phyloP scores from a whole-genome alignment of 768 basidiomycete genomes.

The Suillus spraguei region DNA sequence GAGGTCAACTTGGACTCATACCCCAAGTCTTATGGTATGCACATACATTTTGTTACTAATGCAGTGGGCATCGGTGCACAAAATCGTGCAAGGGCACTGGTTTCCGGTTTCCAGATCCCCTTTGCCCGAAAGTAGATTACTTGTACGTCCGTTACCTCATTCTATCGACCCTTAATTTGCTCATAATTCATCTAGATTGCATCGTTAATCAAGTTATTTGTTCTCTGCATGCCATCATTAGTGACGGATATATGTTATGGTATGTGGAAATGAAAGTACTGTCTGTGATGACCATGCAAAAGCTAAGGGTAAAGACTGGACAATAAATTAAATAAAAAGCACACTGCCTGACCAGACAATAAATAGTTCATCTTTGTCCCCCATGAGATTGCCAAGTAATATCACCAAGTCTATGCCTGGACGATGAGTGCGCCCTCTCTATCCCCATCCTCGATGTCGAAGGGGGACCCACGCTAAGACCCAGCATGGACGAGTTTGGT shows the following conservation, averaged over 20 bases:
- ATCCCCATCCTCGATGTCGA: constrained; percentile 32
- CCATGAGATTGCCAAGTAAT: constrained; percentile 55
- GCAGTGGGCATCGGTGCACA: constrained; percentile 88
- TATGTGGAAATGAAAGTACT: constrained; percentile 36
- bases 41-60: constrained; percentile 92
- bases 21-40: constrained; percentile 85
- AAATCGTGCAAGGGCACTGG: constrained; percentile 80
- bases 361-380: constrained; percentile 26
- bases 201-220: constrained; percentile 12
- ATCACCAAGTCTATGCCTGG: constrained; percentile 61
- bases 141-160: background rate
- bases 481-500: constrained; percentile 22
- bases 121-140: constrained; percentile 54
- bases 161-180: background rate
- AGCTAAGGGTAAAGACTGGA: constrained; percentile 20
- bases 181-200: background rate
- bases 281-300: constrained; percentile 24
- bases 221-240: constrained; percentile 27
- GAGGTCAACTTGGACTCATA: constrained; percentile 94
- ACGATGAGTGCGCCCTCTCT: constrained; percentile 39
- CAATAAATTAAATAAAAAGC: constrained; percentile 19
- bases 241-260: constrained; percentile 20
- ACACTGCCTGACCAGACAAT: constrained; percentile 4
- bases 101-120: constrained; percentile 93
- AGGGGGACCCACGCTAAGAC: constrained; percentile 14